Evolutionary conservation across 495 filamentous ascomycete species (phyloP), one percentile per base, ranked within the genome.

Genomic region (Staphylotrichum tortipilum): DNA sequence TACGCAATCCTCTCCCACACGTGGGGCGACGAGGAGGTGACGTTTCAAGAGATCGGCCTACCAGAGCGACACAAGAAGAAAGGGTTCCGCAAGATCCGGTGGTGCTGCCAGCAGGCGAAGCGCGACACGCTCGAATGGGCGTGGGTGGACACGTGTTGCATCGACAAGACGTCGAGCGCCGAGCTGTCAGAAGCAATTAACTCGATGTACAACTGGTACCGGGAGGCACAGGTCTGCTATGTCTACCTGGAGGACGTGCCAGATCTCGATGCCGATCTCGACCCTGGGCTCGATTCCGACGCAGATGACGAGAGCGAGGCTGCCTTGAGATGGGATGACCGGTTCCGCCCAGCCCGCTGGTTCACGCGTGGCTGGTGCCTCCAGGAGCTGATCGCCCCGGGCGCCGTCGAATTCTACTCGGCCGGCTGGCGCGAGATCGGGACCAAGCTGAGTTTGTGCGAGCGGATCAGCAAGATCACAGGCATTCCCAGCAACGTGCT

Each of bases 91-190:
- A 56, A 59, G 43, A 53, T 61, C 38, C 7, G 28, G n/a, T 35
- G 42, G 1, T 22, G 28, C 18, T 54, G 49, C 43, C n/a, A 4
- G 0, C 31, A 22, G 7, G 56, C 59, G n/a, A 5, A 38, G 11
- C 22, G 22, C 3, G 39, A 55, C 1, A 59, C 55, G 4, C 54
- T 56, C 30, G 24, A 58, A n/a, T 73, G 65, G 31, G 46, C 68
- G 18, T 71, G 68, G 68, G 50, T 71, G 14, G 67, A 71, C 47
- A 71, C 64, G 0, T 68, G 65, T 56, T 71, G 68, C 47, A 71
- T 68, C 49, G 61, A 71, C 40, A 70, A 70, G 53, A 45, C 54
- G 1, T 58, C 57, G 26, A 56, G 42, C 14, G 51, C 56, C 14
- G 67, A 71, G 50, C 26, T 28, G 26, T 28, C 26, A 5, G 26